Base-by-base conservation (phyloP, 2,329 filamentous ascomycete species). In the Fusarium nurragi region DNA sequence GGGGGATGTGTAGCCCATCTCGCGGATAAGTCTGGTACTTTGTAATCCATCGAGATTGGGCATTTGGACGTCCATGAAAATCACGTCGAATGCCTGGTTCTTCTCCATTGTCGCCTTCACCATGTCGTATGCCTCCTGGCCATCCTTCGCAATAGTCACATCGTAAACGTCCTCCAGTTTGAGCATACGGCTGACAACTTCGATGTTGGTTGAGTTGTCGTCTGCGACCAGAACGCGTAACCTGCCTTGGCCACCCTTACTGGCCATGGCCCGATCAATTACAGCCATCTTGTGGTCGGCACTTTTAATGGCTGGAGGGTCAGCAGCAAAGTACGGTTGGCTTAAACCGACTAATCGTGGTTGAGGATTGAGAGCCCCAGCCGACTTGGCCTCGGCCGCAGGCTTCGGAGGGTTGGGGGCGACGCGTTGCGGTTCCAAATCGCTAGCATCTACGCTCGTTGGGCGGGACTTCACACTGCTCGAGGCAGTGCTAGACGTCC, bases 1-100 rank as follows among this genome's bases (percentile, higher is more conserved):
- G 1, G 94, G 94, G 3, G 91, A 90, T 12, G 86, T 88, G 77
- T 95, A 97, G 2, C 94, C 94, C 81, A 94, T 91, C 74, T 93
- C 83, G 8, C 94, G 87, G 69, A 97, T 97, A 30, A 96, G 81
- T 11, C 90, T 86, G 1, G 94, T 97, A 43, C 90, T 94, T 74
- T 97, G 90, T 22, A 97, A 80, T 2, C 94, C 94, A 72, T 97
- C 93, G 14, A 97, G 84, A 64, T 95, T 96, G 5, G 94, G 94
- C 94, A 97, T 97, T 77, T 92, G 92, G 9, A 97, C 90, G 71
- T 97, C 94, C 94, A 97, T 97, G 73, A 97, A 95, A 64, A 97
- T 94, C 23, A 97, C 83, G 68, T 97, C 92, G 74, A 94, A 97
- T 4, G 85, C 85, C 52, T 85, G 83, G 49, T 89, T 85, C 25